Evolutionary conservation across 305 asterid genomes (phyloP).

Genomic region (Fraxinus sp.): DNA sequence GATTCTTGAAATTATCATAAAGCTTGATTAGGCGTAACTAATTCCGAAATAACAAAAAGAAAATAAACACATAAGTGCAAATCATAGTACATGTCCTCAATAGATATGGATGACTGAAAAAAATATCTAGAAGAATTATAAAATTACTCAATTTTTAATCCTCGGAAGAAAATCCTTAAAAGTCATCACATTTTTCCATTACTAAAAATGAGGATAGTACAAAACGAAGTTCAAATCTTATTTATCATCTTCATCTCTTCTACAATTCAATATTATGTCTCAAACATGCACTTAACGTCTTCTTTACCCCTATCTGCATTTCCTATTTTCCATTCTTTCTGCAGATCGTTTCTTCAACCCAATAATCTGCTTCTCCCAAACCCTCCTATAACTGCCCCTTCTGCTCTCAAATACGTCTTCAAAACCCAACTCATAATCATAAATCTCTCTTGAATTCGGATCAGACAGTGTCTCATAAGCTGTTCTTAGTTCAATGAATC

Average conservation of each 20-base stretch:
- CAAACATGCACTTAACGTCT: neutral
- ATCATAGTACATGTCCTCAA: neutral
- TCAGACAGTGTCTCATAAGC: slow-evolving; percentile 53
- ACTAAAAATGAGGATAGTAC: neutral
- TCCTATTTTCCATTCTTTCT: slow-evolving; percentile 29
- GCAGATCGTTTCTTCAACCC: slow-evolving; percentile 37
- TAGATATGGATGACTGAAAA: neutral
- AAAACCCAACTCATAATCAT: slow-evolving; percentile 37
- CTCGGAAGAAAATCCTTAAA: neutral
- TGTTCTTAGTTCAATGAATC: slow-evolving; percentile 38
- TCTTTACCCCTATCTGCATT: neutral
- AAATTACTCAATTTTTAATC: neutral
- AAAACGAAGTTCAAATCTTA: neutral
- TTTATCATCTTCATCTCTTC: neutral
- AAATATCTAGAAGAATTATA: neutral
- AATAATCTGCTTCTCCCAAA: slow-evolving; percentile 52
- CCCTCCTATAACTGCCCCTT: slow-evolving; percentile 22
- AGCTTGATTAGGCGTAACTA: neutral
- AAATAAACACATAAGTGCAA: neutral
- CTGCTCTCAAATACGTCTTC: slow-evolving; percentile 4
- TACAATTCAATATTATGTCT: neutral
- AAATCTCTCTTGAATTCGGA: slow-evolving; percentile 33
- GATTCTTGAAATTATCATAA: neutral
- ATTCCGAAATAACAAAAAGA: neutral
- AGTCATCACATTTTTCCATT: neutral